These are phyloP conservation scores for Hyaloperonospora arabidopsidis DNA, from an alignment of 352 stramenopile genomes.

Conservation along the genomic window DNA sequence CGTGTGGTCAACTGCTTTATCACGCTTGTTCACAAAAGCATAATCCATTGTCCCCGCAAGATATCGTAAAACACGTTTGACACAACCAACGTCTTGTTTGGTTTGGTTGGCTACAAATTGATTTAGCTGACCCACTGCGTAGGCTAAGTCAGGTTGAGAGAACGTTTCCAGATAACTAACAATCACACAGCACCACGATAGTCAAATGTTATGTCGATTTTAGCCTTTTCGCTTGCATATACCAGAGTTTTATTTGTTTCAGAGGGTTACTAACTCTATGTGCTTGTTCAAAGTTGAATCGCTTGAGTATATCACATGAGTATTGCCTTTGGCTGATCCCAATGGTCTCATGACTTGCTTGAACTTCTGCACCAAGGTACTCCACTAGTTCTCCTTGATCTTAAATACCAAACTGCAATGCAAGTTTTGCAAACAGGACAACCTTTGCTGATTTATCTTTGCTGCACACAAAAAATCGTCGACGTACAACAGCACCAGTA, in stretches of 20 bases:
- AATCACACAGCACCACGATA: not conserved
- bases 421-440: not conserved
- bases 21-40: not conserved
- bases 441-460: not conserved
- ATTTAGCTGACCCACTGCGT: not conserved
- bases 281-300: not conserved
- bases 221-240: not conserved
- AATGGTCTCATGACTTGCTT: not conserved
- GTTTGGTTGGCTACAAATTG: not conserved
- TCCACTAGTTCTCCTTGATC: not conserved
- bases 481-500: conserved; percentile 2
- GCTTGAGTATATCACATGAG: not conserved
- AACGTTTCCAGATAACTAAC: not conserved
- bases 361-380: not conserved
- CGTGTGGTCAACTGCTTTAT: not conserved
- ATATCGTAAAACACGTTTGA: not conserved
- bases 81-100: not conserved
- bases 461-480: conserved; percentile 2
- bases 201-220: not conserved
- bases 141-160: not conserved
- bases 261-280: not conserved
- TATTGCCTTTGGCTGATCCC: not conserved
- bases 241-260: not conserved
- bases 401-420: not conserved
- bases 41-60: not conserved